Base-by-base conservation (phyloP, 176 grass and related monocot genomes). In the Neostapfia colusana region DNA sequence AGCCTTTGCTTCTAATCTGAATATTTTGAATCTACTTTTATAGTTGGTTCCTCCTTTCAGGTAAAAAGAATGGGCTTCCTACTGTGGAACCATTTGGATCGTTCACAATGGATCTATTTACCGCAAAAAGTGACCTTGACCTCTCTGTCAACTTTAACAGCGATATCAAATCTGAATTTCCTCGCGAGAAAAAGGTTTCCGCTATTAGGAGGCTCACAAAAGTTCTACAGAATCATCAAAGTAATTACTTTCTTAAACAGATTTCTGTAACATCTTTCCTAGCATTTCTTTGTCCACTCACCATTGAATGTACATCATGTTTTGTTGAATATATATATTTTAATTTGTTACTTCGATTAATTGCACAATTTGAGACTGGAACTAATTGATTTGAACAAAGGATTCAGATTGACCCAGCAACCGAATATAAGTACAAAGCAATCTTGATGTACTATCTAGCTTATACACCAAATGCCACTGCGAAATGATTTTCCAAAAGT, bases 21-120 rank as follows among this genome's bases (percentile, higher is more conserved):
- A 68, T 78, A 78, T 67, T 69, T 43, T 0, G 6, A 54, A 55
- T 70, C 51, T 69, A 4, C 10, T 13, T 38, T 57, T 65, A 65
- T 21, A 13, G 46, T 67, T 82, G 40, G 54, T 55, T 26, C 18
- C 80, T 87, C 45, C 34, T 70, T 80, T 77, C 80, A 98, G 95
- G 95, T 70, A 73, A 82, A 83, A 82, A 54, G 49, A 75, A 85
- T 53, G 91, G 54, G 10, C 58, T 84, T 55, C 95, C 91, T 6
- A 28, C 76, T 66, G 91, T 98, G 65, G 84, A 92, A 82, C 65
- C 89, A 70, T 98, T 98, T 77, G 95, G 95, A 49, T 98, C 95
- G 21, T 98, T 98, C 76, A 92, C 80, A 37, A 98, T 98, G 95
- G 84, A 98, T 66, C 86, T 98, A 46, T 98, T 98, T 91, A 93